Evolutionary conservation across 148 eudicot genomes (phyloP).

Genomic region (Pharnaceum exiguum): DNA sequence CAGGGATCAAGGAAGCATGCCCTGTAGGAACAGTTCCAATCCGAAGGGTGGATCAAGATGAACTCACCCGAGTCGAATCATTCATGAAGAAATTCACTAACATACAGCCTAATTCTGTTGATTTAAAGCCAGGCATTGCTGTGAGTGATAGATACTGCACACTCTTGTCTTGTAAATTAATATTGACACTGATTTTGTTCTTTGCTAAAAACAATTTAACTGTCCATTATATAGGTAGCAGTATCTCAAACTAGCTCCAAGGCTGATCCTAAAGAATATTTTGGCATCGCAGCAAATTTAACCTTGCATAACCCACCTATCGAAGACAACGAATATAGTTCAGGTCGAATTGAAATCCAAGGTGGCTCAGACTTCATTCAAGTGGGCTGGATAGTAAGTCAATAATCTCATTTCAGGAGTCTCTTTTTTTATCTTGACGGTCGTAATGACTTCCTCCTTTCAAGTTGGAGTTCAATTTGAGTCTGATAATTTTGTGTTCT

Average conservation of each 20-base stretch:
- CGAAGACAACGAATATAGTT: not conserved
- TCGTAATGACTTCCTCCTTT: too few relatives aligned
- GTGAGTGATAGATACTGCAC: too few relatives aligned
- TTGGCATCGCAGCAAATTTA: constrained; percentile 5
- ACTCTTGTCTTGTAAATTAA: not conserved
- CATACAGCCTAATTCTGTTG: not conserved
- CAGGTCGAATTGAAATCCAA: too few relatives aligned
- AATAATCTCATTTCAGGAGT: not conserved
- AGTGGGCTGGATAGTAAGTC: constrained; percentile 10
- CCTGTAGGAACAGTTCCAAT: constrained; percentile 10
- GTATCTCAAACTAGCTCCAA: not conserved
- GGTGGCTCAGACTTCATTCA: too few relatives aligned
- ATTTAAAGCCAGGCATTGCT: not conserved
- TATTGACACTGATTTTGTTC: not conserved
- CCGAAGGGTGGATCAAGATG: not conserved
- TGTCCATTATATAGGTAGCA: constrained; percentile 6
- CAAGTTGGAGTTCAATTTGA: too few relatives aligned
- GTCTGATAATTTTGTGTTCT: not conserved
- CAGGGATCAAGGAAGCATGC: constrained; percentile 1
- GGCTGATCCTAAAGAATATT: not conserved
- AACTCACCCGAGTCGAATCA: not conserved
- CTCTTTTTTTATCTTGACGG: too few relatives aligned
- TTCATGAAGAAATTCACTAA: not conserved
- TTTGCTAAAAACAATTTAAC: too few relatives aligned
- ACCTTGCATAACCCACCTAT: not conserved